Evolutionary conservation across 208 protist species (phyloP).

Genomic region (Acanthamoeba castellanii): DNA sequence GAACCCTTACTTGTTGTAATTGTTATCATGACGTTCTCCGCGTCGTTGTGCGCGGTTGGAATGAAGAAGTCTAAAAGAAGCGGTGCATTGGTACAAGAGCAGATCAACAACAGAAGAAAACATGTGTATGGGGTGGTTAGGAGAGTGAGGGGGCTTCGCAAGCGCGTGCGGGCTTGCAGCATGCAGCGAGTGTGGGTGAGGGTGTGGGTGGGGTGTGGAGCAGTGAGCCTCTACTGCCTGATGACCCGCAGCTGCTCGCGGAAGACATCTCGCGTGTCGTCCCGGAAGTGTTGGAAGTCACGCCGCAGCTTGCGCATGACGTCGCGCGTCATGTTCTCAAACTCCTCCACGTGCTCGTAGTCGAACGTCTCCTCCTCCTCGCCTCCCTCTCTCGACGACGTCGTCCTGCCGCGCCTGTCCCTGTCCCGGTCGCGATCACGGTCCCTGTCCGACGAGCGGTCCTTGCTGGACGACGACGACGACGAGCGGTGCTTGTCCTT

Average conservation of each 20-base stretch:
- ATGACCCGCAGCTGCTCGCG: conserved; percentile 10
- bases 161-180: too few species aligned
- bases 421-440: background rate
- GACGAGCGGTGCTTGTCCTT: conserved; percentile 32
- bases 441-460: background rate
- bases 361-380: background rate
- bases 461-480: too few species aligned
- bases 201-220: too few species aligned
- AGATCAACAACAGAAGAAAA: too few species aligned
- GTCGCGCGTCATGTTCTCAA: background rate
- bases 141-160: too few species aligned
- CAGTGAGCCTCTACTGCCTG: background rate
- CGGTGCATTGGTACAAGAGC: too few species aligned
- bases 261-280: background rate
- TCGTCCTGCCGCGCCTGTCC: background rate
- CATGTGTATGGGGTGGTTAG: too few species aligned
- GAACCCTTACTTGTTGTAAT: background rate
- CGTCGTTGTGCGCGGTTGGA: too few species aligned
- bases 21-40: background rate
- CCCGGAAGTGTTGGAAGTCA: background rate
- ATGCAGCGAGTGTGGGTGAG: background rate
- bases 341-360: background rate
- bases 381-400: background rate
- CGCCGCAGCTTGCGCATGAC: background rate
- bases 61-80: too few species aligned